Conservation (phyloP, 768 basidiomycete species). For the Phylloporus arenicola region DNA sequence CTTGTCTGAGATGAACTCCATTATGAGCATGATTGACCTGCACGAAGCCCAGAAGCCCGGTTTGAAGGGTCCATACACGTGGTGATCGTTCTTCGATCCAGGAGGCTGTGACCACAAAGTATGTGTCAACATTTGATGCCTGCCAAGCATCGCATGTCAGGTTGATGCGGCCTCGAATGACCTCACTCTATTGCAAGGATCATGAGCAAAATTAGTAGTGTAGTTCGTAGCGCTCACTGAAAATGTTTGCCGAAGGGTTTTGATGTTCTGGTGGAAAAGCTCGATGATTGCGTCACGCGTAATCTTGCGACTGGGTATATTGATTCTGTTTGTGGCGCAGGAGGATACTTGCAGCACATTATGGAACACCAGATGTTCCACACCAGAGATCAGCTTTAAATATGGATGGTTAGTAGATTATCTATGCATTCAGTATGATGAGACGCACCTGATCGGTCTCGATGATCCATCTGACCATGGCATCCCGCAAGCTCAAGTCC, state of each 20-base stretch:
- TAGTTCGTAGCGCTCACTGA: not conserved
- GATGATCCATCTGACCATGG: not conserved
- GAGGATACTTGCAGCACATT: not conserved
- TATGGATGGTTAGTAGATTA: not conserved
- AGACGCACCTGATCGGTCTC: conserved; percentile 1
- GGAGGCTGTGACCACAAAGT: conserved; percentile 32
- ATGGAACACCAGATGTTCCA: conserved; percentile 4
- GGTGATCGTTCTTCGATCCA: conserved; percentile 14
- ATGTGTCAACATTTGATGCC: conserved; percentile 33
- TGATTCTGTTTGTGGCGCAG: not conserved
- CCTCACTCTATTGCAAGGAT: not conserved
- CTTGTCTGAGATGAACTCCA: conserved; percentile 12
- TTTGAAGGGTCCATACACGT: conserved; percentile 25
- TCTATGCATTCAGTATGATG: not conserved
- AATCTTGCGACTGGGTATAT: not conserved
- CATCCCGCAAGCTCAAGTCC: not conserved
- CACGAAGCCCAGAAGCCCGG: conserved; percentile 28
- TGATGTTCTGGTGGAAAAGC: too few relatives aligned
- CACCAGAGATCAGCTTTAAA: conserved; percentile 2
- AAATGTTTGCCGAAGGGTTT: not conserved
- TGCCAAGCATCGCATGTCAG: conserved; percentile 40
- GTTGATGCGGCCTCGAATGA: conserved; percentile 12
- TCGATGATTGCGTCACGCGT: too few relatives aligned
- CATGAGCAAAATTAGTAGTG: not conserved
- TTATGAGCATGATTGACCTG: conserved; percentile 35